phyloP scores from a whole-genome alignment of 768 basidiomycete species.

The Panaeolus cyanescens region DNA sequence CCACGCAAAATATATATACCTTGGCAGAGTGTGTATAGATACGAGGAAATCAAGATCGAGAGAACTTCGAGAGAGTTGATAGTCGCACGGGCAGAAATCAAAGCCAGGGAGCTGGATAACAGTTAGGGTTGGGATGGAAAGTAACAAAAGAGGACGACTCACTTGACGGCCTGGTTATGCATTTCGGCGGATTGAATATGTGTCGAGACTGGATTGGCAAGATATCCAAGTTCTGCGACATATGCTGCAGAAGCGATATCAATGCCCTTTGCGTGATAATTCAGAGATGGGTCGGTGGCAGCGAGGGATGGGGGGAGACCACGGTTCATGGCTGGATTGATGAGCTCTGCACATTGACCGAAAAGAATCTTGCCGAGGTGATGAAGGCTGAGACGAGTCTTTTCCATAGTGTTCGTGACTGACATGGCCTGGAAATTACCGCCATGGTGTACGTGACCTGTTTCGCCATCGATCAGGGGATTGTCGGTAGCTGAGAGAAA shows the following conservation, averaged over 20 bases:
- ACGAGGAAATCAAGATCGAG: conserved; percentile 71
- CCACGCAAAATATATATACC: conserved; percentile 26
- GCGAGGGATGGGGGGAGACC: conserved; percentile 82
- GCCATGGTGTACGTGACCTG: conserved; percentile 71
- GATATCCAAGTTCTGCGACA: conserved; percentile 76
- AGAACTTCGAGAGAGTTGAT: conserved; percentile 78
- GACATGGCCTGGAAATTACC: conserved; percentile 92
- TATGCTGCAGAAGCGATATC: conserved; percentile 87
- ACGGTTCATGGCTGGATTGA: conserved; percentile 78
- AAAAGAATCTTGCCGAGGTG: conserved; percentile 74
- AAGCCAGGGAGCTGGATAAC: conserved; percentile 67
- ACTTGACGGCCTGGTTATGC: conserved; percentile 94
- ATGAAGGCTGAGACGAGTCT: conserved; percentile 72
- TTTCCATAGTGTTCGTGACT: conserved; percentile 87
- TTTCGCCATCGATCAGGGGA: conserved; percentile 73
- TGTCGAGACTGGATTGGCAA: conserved; percentile 83
- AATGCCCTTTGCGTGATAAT: conserved; percentile 84
- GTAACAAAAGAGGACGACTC: conserved; percentile 26
- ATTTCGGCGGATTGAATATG: conserved; percentile 88
- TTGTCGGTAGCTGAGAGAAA: conserved; percentile 74
- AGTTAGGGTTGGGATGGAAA: conserved; percentile 14
- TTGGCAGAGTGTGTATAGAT: conserved; percentile 75
- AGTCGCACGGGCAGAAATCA: conserved; percentile 83
- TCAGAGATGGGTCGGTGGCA: conserved; percentile 76
- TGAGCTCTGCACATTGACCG: conserved; percentile 66